Evolutionary conservation across 1,284 basidiomycete species (phyloP).

Genomic region (Pisolithus thermaeus): DNA sequence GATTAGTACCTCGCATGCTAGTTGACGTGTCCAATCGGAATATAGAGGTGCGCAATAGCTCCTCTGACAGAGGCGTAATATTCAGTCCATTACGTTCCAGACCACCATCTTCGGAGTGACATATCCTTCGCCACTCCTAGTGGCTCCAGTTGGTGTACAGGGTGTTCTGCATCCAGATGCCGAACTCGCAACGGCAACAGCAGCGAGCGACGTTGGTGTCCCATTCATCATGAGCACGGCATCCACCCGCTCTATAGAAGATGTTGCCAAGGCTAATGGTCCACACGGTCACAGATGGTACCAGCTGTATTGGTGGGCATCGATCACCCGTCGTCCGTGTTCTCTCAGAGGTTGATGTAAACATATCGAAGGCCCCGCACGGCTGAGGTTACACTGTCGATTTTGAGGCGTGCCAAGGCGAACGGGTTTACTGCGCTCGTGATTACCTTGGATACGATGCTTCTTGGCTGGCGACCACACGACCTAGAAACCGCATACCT

Average conservation of each 20-base stretch:
- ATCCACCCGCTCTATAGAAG: constrained; percentile 49
- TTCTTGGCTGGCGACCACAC: constrained; percentile 44
- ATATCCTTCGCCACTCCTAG: constrained; percentile 41
- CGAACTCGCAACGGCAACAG: constrained; percentile 48
- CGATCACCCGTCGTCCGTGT: neutral
- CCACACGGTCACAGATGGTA: constrained; percentile 44
- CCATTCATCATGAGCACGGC: constrained; percentile 57
- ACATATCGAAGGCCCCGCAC: constrained; percentile 37
- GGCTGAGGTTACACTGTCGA: constrained; percentile 39
- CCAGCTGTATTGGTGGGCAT: constrained; percentile 52
- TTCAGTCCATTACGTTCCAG: constrained; percentile 17
- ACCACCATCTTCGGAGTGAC: constrained; percentile 46
- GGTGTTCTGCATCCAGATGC: constrained; percentile 50
- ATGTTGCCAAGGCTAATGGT: constrained; percentile 45
- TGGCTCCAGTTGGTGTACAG: constrained; percentile 57
- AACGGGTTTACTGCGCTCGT: constrained; percentile 49
- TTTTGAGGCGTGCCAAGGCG: constrained; percentile 46
- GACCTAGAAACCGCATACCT: constrained; percentile 42
- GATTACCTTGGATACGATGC: constrained; percentile 46
- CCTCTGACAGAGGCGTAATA: neutral
- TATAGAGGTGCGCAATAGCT: constrained; percentile 33
- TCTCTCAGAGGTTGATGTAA: neutral
- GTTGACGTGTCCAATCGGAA: constrained; percentile 45
- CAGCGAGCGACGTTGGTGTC: constrained; percentile 46
- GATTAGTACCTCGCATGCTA: constrained; percentile 55